Evolutionary conservation across 1,284 basidiomycete species (phyloP).

Genomic region (Phellinidium pouzarii): DNA sequence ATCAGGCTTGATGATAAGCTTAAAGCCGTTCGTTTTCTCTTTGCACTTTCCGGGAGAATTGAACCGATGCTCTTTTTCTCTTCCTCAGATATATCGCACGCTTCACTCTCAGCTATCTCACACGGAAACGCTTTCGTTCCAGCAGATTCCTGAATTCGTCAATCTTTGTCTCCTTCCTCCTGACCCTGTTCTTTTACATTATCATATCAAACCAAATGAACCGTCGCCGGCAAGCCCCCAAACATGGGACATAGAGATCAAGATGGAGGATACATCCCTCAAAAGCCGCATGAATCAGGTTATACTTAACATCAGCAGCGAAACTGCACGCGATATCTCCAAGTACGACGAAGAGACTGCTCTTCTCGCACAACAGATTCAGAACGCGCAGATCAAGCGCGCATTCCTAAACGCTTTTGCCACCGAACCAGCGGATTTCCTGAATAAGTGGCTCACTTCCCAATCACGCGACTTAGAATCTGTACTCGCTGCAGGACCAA

Average conservation of each 20-base stretch:
- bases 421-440: slow-evolving; percentile 72
- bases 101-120: slow-evolving; percentile 51
- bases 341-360: slow-evolving; percentile 89
- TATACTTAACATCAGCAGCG: slow-evolving; percentile 66
- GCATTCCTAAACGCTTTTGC: slow-evolving; percentile 86
- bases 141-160: slow-evolving; percentile 80
- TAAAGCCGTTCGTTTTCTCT: slow-evolving; percentile 41
- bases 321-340: slow-evolving; percentile 59
- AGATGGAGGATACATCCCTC: slow-evolving; percentile 74
- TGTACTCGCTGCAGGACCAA: slow-evolving; percentile 82
- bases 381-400: slow-evolving; percentile 80
- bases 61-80: slow-evolving; percentile 16
- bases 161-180: slow-evolving; percentile 75
- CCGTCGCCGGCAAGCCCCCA: slow-evolving; percentile 56
- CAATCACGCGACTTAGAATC: slow-evolving; percentile 88
- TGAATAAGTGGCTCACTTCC: slow-evolving; percentile 85
- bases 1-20: slow-evolving; percentile 75
- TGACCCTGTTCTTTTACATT: slow-evolving; percentile 83
- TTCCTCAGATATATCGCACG: slow-evolving; percentile 53
- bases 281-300: slow-evolving; percentile 73
- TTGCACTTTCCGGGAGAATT: background rate
- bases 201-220: slow-evolving; percentile 55
- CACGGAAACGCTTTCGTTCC: slow-evolving; percentile 62
- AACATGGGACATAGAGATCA: slow-evolving; percentile 87
- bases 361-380: slow-evolving; percentile 72